Base-by-base conservation (phyloP, 441 rosid genomes). In the Eutrema salsugineum region DNA sequence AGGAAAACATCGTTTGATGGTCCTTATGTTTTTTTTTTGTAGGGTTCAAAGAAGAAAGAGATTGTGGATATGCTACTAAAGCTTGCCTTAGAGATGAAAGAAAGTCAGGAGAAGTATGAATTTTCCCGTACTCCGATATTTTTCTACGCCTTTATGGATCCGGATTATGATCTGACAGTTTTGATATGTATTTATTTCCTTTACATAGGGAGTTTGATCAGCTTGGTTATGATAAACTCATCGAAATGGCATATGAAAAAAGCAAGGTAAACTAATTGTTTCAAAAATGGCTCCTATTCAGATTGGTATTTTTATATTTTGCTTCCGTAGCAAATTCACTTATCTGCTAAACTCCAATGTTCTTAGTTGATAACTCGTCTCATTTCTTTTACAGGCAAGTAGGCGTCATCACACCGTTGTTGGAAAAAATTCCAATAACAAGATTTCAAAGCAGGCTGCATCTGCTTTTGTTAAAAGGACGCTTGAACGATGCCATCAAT, bases 401-500 rank as follows among this genome's bases (percentile, higher is more conserved):
- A 61, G 93, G 80, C 92, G 91, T 77, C 86, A 85, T 50, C 84
- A 76, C 77, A 72, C 83, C 27, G 55, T 82, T 67, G 85, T 84
- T 74, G 88, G 92, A 77, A 96, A 88, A 86, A 85, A 87, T 79
- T 86, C 94, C 70, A 80, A 78, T 81, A 87, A 77, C 83, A 96
- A 86, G 82, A 82, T 86, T 82, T 89, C 96, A 66, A 93, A 84
- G 83, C 97, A 90, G 73, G 89, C 96, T 83, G 91, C 97, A 48
- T 68, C 76, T 15, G 87, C 93, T 68, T 88, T 90, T 82, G 87
- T 87, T 75, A 96, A 79, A 71, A 83, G 85, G 62, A 86, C 95
- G 28, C 82, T 96, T 76, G 86, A 88, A 55, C 77, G 81, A 59
- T 91, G 87, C 74, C 86, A 61, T 77, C 83, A 80, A 75, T 96